Evolutionary conservation across 2,329 filamentous ascomycete species (phyloP).

Genomic region (Cladosporium oxysporum): DNA sequence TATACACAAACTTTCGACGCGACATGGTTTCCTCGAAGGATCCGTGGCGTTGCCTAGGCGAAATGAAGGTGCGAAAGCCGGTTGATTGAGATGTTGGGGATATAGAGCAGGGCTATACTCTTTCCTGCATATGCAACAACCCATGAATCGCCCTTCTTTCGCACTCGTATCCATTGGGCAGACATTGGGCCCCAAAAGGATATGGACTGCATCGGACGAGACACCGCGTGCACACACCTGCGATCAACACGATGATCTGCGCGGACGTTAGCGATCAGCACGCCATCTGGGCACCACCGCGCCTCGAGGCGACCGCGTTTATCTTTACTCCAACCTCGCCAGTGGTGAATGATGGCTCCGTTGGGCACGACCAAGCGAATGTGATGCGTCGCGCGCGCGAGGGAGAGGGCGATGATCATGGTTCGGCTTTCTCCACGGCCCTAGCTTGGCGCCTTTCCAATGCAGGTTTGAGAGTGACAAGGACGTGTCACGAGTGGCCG

Average conservation of each 20-base stretch:
- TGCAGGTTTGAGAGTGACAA: slow-evolving; percentile 13
- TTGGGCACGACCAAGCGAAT: neutral
- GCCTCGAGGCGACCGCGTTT: neutral
- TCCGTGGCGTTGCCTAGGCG: neutral
- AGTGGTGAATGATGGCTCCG: neutral
- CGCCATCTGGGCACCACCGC: slow-evolving; percentile 13
- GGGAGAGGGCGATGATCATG: neutral
- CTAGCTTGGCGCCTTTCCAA: slow-evolving; percentile 12
- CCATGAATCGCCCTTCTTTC: neutral
- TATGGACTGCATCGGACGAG: neutral
- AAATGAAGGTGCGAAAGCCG: neutral
- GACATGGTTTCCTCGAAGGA: neutral
- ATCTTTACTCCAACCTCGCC: slow-evolving; percentile 7
- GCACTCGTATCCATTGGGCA: slow-evolving; percentile 12
- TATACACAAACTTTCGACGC: neutral
- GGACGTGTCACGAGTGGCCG: slow-evolving; percentile 14
- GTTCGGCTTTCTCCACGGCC: slow-evolving; percentile 12
- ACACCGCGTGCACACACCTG: slow-evolving; percentile 2
- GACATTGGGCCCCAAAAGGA: slow-evolving; percentile 2
- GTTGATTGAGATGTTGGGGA: neutral
- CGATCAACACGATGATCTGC: slow-evolving; percentile 10
- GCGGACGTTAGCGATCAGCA: slow-evolving; percentile 3
- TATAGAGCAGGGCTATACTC: slow-evolving; percentile 4
- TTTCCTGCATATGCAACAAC: slow-evolving; percentile 6
- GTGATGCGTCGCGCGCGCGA: neutral